Evolutionary conservation across 2,329 filamentous ascomycete genomes (phyloP), one percentile per base, ranked within the genome.

Genomic region (Alternaria triticina): DNA sequence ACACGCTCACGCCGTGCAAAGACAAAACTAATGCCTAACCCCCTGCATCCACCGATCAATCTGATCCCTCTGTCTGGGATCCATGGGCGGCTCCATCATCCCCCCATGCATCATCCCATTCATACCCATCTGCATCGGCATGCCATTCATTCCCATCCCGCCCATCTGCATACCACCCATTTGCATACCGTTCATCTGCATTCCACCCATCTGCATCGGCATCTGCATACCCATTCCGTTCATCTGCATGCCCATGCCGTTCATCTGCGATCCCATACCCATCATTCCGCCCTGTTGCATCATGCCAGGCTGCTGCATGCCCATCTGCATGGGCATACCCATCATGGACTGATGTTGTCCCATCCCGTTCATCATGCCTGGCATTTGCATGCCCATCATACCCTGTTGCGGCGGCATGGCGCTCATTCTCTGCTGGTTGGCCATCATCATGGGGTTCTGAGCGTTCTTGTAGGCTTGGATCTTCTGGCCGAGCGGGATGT

Each of bases 31-130:
- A 52, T 70, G 67, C 61, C 70, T 66, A 58, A 83, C 74, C 51
- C 79, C 75, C 70, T 85, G 82, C 71, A 87, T 83, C 87, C 87
- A 89, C 33, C 83, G 85, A 79, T 89, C 86, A 77, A 89, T 88
- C 62, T 86, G 80, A 62, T 85, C 86, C 57, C 86, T 80, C 71
- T 87, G 86, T 57, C 80, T 80, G 5, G 82, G 78, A 72, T 86
- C 82, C 73, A 85, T 79, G 2, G 70, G 69, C 49, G 61, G 68
- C 36, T 74, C 69, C 68, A 67, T 70, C 66, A 73, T 67, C n/a
- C 49, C 52, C 45, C 66, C 69, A 60, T 65, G 65, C 72, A 74
- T 74, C 57, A 63, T 64, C 3, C 62, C 49, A 66, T 67, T 44
- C 62, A 67, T 68, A 25, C 63, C 64, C 61, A 71, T 73, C 30